Conservation (phyloP, 2,329 filamentous ascomycete species). For the Bipolaris victoriae region DNA sequence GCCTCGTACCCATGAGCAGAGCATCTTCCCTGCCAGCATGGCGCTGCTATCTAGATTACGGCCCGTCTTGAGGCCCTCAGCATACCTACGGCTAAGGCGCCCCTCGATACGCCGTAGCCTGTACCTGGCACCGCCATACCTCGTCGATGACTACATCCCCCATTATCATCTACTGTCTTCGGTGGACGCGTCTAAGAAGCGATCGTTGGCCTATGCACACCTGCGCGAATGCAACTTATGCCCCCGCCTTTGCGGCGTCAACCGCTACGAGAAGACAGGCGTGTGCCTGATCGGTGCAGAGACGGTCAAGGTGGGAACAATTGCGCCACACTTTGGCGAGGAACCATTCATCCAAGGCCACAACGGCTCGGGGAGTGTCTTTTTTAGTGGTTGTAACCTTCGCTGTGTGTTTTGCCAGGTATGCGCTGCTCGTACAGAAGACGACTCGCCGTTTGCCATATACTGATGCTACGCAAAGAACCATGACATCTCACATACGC, state of each 20-base stretch:
- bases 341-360: conserved; percentile 82
- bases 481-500: conserved; percentile 80
- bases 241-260: conserved; percentile 76
- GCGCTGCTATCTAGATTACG: conserved; percentile 19
- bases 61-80: conserved; percentile 14
- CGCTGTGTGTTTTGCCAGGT: conserved; percentile 63
- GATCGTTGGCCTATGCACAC: conserved; percentile 75
- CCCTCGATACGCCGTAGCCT: conserved; percentile 42
- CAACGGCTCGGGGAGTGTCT: conserved; percentile 79
- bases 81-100: not conserved
- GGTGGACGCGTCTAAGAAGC: conserved; percentile 73
- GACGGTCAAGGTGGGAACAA: conserved; percentile 79
- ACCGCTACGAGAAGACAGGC: conserved; percentile 79
- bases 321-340: conserved; percentile 83
- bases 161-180: conserved; percentile 73
- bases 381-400: conserved; percentile 79
- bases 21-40: not conserved
- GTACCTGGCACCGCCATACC: conserved; percentile 67
- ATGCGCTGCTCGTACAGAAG: not conserved
- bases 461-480: conserved; percentile 54
- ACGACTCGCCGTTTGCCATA: not conserved
- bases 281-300: conserved; percentile 77
- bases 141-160: conserved; percentile 75
- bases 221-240: conserved; percentile 81
- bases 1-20: not conserved